A percentile compares a stretch with the other conserved stretches of the same genome.
These are phyloP conservation scores for Taphrina wiesneri DNA, from an alignment of 1,139 yeast genomes.

Conservation along the genomic window DNA sequence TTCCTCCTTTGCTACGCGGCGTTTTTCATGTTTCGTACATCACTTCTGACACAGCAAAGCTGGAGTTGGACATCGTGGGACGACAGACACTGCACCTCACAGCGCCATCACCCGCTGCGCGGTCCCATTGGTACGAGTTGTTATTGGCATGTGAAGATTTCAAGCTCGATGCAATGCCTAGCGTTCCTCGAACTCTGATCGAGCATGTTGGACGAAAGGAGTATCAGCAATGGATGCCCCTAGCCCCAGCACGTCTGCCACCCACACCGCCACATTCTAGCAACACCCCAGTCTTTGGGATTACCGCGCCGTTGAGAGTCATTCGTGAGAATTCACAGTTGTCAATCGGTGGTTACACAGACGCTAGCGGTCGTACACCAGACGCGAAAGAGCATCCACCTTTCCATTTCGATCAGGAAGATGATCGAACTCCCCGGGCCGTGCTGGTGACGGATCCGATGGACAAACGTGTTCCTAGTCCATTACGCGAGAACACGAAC, in stretches of 20 bases:
- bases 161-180: constrained; percentile 23
- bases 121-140: constrained; percentile 27
- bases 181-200: constrained; percentile 12
- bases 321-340: constrained; percentile 32
- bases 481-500: neutral
- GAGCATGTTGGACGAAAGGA: constrained; percentile 17
- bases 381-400: constrained; percentile 31
- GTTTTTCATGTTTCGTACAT: constrained; percentile 25
- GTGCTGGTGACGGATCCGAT: constrained; percentile 2
- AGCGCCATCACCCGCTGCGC: constrained; percentile 15
- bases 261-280: constrained; percentile 32
- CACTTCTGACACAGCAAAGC: constrained; percentile 6
- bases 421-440: constrained; percentile 16
- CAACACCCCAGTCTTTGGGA: constrained; percentile 14
- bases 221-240: constrained; percentile 23
- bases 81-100: constrained; percentile 29
- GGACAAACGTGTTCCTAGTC: neutral
- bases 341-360: constrained; percentile 28
- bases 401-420: constrained; percentile 25
- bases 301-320: constrained; percentile 24
- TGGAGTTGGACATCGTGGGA: constrained; percentile 28
- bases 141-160: constrained; percentile 28
- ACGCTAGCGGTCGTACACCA: constrained; percentile 22
- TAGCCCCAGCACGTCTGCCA: constrained; percentile 11
- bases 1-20: constrained; percentile 28